Base-by-base conservation (phyloP, 495 filamentous ascomycete species). In the Hyaloscypha bicolor region DNA sequence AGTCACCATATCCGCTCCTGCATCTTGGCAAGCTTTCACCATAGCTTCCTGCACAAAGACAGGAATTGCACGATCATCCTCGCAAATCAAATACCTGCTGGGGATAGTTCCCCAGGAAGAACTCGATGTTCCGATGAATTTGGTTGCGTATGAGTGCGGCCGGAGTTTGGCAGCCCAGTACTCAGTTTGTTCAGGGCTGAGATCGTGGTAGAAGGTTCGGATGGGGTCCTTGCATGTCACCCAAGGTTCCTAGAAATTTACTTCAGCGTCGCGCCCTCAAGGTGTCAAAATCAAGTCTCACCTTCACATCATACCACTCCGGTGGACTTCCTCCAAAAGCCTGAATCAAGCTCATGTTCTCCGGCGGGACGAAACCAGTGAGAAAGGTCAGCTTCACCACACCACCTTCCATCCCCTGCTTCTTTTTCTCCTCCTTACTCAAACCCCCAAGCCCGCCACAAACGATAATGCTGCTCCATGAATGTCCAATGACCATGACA, bases 21-120 rank as follows among this genome's bases (percentile, higher is more conserved):
- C 55, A 29, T 65, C 66, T 60, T 51, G 64, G 5, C 55, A 32
- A 0, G 6, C 22, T 9, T 37, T 45, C 21, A 69, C 53, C 63
- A 69, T 77, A 22, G 58, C 65, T 48, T 77, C 77, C 71, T 83
- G 79, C 4, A 69, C 68, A 5, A 45, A 6, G 4, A 73, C 25
- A 4, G 76, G 76, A 69, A 79, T 75, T 2, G 79, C 77, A 1
- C 68, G 39, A 65, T 84, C 80, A 33, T 78, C 63, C 12, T 75
- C 68, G 63, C 79, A 82, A 31, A 81, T 67, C 3, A 84, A 60
- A 60, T 83, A 84, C 0, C 79, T 77, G 14, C 61, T 72, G 4
- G 80, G 78, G 29, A 81, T 74, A 51, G 77, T 60, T 48, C 70
- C 77, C 75, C 79, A 83, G 0, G 77, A 77, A 3, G 76, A 80